A percentile compares a stretch with the other conserved stretches of the same genome.
Conservation (phyloP, 805 yeast species). For the Cyberlindnera bimundalis region DNA sequence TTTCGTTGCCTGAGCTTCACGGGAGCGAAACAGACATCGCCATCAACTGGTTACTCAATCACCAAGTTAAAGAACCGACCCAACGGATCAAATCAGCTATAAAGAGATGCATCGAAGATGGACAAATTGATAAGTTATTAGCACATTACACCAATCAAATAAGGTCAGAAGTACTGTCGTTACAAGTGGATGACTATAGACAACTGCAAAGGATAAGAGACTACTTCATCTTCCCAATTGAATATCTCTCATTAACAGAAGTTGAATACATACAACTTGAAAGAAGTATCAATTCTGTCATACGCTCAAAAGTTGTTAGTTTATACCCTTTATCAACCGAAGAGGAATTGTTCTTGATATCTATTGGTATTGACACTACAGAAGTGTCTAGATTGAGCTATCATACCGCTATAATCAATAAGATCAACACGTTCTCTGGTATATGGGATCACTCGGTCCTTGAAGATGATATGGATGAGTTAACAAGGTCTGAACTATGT, state of each 20-base stretch:
- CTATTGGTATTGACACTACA: constrained; percentile 21
- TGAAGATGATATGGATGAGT: constrained; percentile 11
- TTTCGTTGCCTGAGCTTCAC: constrained; percentile 18
- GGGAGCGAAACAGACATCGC: constrained; percentile 24
- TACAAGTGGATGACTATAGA: constrained; percentile 3
- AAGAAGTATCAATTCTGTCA: constrained; percentile 18
- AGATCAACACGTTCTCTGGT: constrained; percentile 9
- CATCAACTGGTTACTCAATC: constrained; percentile 25
- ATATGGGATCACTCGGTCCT: constrained; percentile 21
- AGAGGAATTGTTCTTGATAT: constrained; percentile 16
- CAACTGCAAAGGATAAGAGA: constrained; percentile 18
- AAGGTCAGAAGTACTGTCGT: constrained; percentile 9
- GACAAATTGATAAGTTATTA: constrained; percentile 10
- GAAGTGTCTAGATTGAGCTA: constrained; percentile 13
- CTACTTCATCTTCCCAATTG: constrained; percentile 23
- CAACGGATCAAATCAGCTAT: constrained; percentile 23
- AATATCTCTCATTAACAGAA: constrained; percentile 16
- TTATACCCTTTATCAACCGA: constrained; percentile 5
- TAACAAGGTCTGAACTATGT: constrained; percentile 15
- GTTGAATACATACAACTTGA: constrained; percentile 14
- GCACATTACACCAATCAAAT: constrained; percentile 19
- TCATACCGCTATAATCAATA: constrained; percentile 9
- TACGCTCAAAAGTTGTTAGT: constrained; percentile 10
- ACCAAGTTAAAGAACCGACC: constrained; percentile 23
- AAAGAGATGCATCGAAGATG: constrained; percentile 12